A percentile compares a stretch with the other conserved stretches of the same genome.
Conservation (phyloP, 2,329 filamentous ascomycete genomes). For the Beauveria sp. region DNA sequence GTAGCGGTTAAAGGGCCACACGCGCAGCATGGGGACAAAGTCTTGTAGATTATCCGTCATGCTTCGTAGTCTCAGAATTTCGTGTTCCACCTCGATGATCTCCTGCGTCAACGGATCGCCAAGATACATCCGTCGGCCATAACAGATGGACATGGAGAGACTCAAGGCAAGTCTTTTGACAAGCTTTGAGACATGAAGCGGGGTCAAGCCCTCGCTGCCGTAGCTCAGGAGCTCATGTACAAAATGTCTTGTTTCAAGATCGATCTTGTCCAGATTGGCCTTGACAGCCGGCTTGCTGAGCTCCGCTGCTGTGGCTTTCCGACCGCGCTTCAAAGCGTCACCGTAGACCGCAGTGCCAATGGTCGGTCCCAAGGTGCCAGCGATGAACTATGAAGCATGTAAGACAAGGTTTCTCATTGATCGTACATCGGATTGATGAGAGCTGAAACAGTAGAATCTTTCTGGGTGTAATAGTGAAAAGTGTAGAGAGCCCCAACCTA, state of each 20-base stretch:
- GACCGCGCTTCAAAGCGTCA: constrained; percentile 1
- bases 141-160: constrained; percentile 5
- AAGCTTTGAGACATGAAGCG: constrained; percentile 1
- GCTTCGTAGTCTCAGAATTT: constrained; percentile 3
- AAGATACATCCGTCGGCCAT: constrained; percentile 4
- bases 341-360: constrained; percentile 2
- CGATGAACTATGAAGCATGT: neutral
- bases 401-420: neutral
- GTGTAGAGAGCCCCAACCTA: neutral
- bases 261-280: neutral
- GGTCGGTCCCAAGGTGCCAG: neutral
- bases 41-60: constrained; percentile 6
- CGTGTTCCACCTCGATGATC: constrained; percentile 4
- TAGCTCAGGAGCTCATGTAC: constrained; percentile 2
- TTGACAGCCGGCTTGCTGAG: constrained; percentile 8
- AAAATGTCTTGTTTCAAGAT: constrained; percentile 1
- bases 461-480: too few relatives aligned
- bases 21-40: neutral
- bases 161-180: constrained; percentile 1
- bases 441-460: too few relatives aligned
- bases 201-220: neutral
- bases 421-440: neutral
- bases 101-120: constrained; percentile 1
- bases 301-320: neutral
- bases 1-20: constrained; percentile 1